phyloP scores from a whole-genome alignment of 768 basidiomycete species.

The Tylopilus rubrobrunneus region DNA sequence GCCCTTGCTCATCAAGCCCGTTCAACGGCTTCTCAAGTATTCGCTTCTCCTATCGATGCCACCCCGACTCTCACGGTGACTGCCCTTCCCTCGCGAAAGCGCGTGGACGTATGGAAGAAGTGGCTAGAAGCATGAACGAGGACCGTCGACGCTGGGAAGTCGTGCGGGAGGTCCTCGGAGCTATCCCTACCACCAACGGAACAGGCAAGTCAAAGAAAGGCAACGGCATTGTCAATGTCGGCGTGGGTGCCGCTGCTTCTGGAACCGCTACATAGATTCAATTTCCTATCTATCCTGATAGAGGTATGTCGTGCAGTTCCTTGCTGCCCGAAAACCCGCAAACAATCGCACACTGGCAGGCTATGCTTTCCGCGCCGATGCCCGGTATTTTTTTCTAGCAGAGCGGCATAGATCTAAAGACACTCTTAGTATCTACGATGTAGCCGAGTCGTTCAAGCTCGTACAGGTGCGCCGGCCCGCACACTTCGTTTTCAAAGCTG shows the following conservation, averaged over 20 bases:
- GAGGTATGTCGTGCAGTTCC: conserved; percentile 43
- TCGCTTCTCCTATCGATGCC: conserved; percentile 79
- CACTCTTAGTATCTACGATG: conserved; percentile 81
- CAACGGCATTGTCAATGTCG: conserved; percentile 35
- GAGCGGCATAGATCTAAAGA: conserved; percentile 91
- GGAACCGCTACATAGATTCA: conserved; percentile 81
- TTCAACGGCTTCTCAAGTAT: conserved; percentile 94
- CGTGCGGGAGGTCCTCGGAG: conserved; percentile 66
- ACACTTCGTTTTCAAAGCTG: conserved; percentile 10
- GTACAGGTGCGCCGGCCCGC: conserved; percentile 48
- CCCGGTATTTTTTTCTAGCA: conserved; percentile 79
- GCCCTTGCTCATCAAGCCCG: conserved; percentile 94
- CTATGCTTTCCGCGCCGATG: conserved; percentile 75
- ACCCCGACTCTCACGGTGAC: conserved; percentile 67
- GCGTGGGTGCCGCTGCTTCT: conserved; percentile 47
- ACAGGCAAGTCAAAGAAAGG: conserved; percentile 38
- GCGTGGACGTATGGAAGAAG: conserved; percentile 56
- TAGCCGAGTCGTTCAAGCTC: conserved; percentile 62
- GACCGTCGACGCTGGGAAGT: conserved; percentile 73
- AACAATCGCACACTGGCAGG: conserved; percentile 38
- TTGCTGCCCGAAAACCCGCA: background rate
- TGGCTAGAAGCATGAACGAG: conserved; percentile 76
- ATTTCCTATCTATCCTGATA: conserved; percentile 76
- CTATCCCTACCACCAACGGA: conserved; percentile 34
- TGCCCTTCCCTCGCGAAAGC: conserved; percentile 35